Evolutionary conservation across 768 basidiomycete genomes (phyloP), one percentile per base, ranked within the genome.

Genomic region (Austroboletus eburneus): DNA sequence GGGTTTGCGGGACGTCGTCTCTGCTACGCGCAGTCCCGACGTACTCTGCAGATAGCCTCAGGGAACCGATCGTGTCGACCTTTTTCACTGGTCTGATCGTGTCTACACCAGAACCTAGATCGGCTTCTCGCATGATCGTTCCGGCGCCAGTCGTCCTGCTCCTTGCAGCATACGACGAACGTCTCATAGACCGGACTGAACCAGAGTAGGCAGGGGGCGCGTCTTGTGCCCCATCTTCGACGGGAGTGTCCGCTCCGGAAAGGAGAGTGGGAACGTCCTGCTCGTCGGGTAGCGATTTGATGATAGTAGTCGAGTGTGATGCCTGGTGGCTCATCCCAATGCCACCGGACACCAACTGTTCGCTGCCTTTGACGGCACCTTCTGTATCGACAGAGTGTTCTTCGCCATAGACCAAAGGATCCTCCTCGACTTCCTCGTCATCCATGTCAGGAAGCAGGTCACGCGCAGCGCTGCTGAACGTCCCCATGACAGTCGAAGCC

Each of bases 21-120:
- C 76, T 76, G 39, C 64, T 57, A 42, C 83, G 74, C 46, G 82
- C 60, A 52, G 75, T 88, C 9, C 91, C 91, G 23, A 92, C 82
- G 59, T 80, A 93, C 56, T 90, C 92, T 9, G 81, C 76, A 1
- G 91, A 91, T 17, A 88, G 64, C 50, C 83, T 73, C 13, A 91
- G 68, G 5, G 91, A 92, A 4, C 85, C 81, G 10, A 76, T 73
- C 5, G 85, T 76, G 62, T 96, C 92, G 24, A 95, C 83, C 58
- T 89, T 91, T 77, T 94, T 95, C 51, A 95, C 83, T 0, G 94
- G 93, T 43, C 92, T 78, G 57, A 98, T 91, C 2, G 94, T 98
- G 57, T 89, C 90, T 37, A 88, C 74, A 32, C 91, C 91, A 43
- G 75, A 87, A 16, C 91, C 91, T n/a, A 94, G 61, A 65, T 94